Conservation (phyloP, 2,329 filamentous ascomycete species). For the Laburnicola sp. region DNA sequence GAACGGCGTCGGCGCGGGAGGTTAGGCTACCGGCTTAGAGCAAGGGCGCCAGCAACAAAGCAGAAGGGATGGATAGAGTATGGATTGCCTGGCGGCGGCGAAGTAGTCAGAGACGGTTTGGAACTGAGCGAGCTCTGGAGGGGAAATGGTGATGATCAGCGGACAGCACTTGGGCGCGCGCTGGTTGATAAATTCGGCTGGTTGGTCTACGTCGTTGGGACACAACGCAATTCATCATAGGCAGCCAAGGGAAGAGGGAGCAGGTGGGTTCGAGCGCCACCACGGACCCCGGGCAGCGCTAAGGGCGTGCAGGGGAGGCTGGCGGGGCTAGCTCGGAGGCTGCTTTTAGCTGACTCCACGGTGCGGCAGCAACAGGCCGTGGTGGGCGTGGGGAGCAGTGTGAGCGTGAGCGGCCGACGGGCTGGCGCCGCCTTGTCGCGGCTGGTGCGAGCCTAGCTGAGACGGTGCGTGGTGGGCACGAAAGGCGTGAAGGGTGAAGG, state of each 20-base stretch:
- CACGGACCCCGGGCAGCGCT: slow-evolving; percentile 31
- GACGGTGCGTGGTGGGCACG: too few species aligned
- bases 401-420: too few species aligned
- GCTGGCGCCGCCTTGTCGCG: too few species aligned
- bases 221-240: slow-evolving; percentile 45
- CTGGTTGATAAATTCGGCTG: slow-evolving; percentile 40
- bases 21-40: slow-evolving; percentile 28
- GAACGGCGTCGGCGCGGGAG: slow-evolving; percentile 19
- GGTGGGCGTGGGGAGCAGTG: too few species aligned
- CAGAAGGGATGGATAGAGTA: slow-evolving; percentile 41
- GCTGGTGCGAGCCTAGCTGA: too few species aligned
- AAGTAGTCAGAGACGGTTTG: slow-evolving; percentile 29
- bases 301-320: slow-evolving; percentile 25
- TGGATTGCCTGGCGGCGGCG: slow-evolving; percentile 32
- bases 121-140: slow-evolving; percentile 36
- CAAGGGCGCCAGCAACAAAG: slow-evolving; percentile 37
- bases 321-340: slow-evolving; percentile 29
- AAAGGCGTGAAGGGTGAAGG: background rate
- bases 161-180: slow-evolving; percentile 35
- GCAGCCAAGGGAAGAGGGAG: slow-evolving; percentile 39
- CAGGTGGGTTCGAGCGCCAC: slow-evolving; percentile 32
- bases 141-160: slow-evolving; percentile 39
- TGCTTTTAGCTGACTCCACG: too few species aligned
- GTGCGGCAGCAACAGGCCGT: too few species aligned
- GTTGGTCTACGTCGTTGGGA: slow-evolving; percentile 37